These are phyloP conservation scores for Buxus sempervirens DNA, from an alignment of 164 flowering plant species.

Conservation along the genomic window DNA sequence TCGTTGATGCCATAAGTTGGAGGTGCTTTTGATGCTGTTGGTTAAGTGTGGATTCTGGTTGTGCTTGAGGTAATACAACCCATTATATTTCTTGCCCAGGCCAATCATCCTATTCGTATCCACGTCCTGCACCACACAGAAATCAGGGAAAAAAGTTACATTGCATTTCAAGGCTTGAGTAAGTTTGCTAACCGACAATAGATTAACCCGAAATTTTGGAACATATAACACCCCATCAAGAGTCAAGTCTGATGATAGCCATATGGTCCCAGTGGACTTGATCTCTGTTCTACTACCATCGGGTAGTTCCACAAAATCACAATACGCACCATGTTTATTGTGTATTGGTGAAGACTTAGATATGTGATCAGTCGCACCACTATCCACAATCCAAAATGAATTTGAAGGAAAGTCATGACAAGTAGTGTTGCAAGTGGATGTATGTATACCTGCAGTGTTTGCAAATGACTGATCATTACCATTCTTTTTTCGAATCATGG, in stretches of 20 bases:
- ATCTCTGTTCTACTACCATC: neutral
- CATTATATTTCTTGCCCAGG: neutral
- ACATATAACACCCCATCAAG: neutral
- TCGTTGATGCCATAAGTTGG: neutral
- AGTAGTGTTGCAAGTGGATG: too few species aligned
- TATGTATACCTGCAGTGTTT: too few species aligned
- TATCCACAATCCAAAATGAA: too few species aligned
- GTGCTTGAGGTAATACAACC: neutral
- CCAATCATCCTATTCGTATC: neutral
- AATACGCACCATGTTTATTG: too few species aligned
- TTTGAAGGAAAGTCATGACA: too few species aligned
- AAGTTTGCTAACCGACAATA: neutral
- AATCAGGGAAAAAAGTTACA: neutral
- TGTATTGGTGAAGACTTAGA: too few species aligned
- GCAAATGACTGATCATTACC: too few species aligned
- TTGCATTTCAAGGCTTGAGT: neutral
- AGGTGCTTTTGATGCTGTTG: neutral
- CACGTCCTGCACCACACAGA: neutral
- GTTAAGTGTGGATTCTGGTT: neutral
- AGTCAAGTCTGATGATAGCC: neutral
- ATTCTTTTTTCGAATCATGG: too few species aligned
- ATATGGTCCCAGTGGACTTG: neutral
- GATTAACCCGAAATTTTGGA: neutral
- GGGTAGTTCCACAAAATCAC: neutral
- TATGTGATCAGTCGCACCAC: too few species aligned